A percentile compares a stretch with the other conserved stretches of the same genome.
These are phyloP conservation scores for Leptodermis oblonga DNA, from an alignment of 257 asterid species.

Conservation along the genomic window DNA sequence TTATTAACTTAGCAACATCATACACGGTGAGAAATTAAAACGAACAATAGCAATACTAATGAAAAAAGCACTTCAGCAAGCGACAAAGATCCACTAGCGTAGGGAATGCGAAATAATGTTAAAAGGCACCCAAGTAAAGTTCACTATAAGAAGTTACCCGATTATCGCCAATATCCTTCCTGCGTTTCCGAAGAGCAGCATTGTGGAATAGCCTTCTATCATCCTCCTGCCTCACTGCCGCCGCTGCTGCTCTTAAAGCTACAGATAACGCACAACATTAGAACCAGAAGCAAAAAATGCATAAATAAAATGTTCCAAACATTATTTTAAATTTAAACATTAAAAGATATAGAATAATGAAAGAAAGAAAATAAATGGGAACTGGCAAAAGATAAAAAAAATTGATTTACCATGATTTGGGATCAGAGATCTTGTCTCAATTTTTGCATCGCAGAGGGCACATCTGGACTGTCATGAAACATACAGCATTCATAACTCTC, in stretches of 20 bases:
- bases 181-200: slow-evolving; percentile 80
- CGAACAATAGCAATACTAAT: not conserved
- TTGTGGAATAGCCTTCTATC: slow-evolving; percentile 88
- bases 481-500: slow-evolving; percentile 19
- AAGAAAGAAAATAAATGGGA: not conserved
- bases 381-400: slow-evolving; percentile 5
- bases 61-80: not conserved
- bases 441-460: slow-evolving; percentile 70
- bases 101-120: not conserved
- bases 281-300: not conserved
- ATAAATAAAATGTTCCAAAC: not conserved
- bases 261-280: slow-evolving; percentile 23
- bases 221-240: slow-evolving; percentile 92
- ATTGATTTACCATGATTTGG: slow-evolving; percentile 73
- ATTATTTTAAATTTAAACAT: not conserved
- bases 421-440: slow-evolving; percentile 60
- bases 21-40: not conserved
- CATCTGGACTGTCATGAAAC: slow-evolving; percentile 74
- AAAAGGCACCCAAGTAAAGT: slow-evolving; percentile 2
- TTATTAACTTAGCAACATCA: not conserved
- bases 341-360: not conserved
- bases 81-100: not conserved
- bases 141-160: slow-evolving; percentile 49
- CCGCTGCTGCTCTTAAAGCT: slow-evolving; percentile 95
- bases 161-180: slow-evolving; percentile 81